Base-by-base conservation (phyloP, 305 asterid species). In the Fraxinus greggii region DNA sequence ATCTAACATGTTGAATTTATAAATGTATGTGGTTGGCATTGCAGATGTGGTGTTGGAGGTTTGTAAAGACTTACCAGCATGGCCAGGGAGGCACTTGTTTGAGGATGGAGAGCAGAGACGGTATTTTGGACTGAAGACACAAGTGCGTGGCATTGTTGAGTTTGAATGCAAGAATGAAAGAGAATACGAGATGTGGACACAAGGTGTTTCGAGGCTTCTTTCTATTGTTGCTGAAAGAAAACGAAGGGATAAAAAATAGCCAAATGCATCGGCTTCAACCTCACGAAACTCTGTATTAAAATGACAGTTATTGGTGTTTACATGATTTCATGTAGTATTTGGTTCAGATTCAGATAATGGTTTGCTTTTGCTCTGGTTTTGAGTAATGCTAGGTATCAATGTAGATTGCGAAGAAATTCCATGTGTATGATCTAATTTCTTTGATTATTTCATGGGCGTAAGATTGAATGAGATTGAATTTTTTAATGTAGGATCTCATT, bases 161-260 rank as follows among this genome's bases (percentile, higher is more conserved):
- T 97, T 97, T 28, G 98, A 94, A 83, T 97, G 97, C 87, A 93
- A 82, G 90, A 97, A 87, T 75, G 94, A 92, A 72, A 91, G 91
- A 70, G 99, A 97, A 78, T 93, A 97, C 2, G 98, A 97, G 61
- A 94, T 93, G 92, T 97, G 99, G 99, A 97, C 99, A 17, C 98
- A 92, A 84, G 98, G 99, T 0, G 97, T 97, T 72, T 91, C 93
- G 0, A 90, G 98, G 92, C 99, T 96, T 84, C 90, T 97, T 10
- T 85, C 96, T 5, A 80, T 93, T 76, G 99, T 94, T 7, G 92
- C 95, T 0, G 96, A 97, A 69, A 88, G 88, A 89, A 94, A 91
- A 88, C 84, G 74, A 79, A 92, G 42, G 85, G 90, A 87, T 72
- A 75, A 83, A 72, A 89, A 82, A 59, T 89, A 86, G 78, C 61